Percentiles rank a stretch among this genome's conserved stretches.
Conservation (phyloP, 345 rosid genomes). For the Aegle marmelos region DNA sequence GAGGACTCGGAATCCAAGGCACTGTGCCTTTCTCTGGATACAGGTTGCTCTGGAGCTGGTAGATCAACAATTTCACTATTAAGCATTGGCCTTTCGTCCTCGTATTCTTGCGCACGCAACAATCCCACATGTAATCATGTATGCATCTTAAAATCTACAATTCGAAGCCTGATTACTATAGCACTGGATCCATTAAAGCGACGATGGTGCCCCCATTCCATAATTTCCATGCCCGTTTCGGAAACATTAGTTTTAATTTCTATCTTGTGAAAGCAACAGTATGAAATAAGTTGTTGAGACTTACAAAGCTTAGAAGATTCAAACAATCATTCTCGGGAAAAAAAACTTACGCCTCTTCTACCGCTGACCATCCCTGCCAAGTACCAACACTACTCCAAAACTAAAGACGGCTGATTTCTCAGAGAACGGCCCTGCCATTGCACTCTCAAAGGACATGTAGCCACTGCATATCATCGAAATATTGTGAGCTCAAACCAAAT, state of each 20-base stretch:
- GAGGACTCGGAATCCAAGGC: background rate
- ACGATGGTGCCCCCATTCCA: slow-evolving; percentile 14
- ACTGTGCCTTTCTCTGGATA: slow-evolving; percentile 8
- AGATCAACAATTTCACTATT: slow-evolving; percentile 20
- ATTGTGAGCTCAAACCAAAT: background rate
- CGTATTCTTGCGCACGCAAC: slow-evolving; percentile 26
- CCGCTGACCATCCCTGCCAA: slow-evolving; percentile 41
- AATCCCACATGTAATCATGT: slow-evolving; percentile 26
- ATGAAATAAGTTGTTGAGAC: background rate
- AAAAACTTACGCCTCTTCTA: slow-evolving; percentile 28
- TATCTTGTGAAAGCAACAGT: too few species aligned
- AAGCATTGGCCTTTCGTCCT: slow-evolving; percentile 29
- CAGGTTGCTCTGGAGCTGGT: slow-evolving; percentile 18
- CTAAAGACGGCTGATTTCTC: slow-evolving; percentile 47
- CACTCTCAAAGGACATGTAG: slow-evolving; percentile 42
- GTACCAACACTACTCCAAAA: slow-evolving; percentile 38
- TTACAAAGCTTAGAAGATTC: slow-evolving; percentile 29
- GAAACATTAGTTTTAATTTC: background rate
- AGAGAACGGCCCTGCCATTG: slow-evolving; percentile 39
- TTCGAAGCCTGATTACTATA: background rate
- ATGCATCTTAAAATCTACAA: slow-evolving; percentile 12
- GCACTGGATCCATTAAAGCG: slow-evolving; percentile 6
- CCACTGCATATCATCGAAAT: slow-evolving; percentile 29
- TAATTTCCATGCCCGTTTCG: slow-evolving; percentile 21
- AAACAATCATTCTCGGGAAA: slow-evolving; percentile 8